Evolutionary conservation across 2,329 filamentous ascomycete species (phyloP).

Genomic region (Ophidiomyces ophidiicola): DNA sequence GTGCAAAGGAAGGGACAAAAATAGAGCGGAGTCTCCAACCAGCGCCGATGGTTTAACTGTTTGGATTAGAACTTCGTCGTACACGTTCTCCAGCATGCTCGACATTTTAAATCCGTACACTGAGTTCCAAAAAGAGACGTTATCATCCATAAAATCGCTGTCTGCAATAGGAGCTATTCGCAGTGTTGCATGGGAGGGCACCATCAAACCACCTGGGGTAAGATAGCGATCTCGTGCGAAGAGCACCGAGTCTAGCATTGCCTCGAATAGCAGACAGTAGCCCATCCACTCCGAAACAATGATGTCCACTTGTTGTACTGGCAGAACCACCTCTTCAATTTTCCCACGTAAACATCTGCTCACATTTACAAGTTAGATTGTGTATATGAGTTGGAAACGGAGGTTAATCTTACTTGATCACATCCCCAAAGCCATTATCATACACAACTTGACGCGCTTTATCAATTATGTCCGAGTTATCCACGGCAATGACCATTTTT

Average conservation of each 20-base stretch:
- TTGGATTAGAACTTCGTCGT: constrained; percentile 69
- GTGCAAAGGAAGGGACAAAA: constrained; percentile 67
- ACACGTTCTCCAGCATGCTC: constrained; percentile 71
- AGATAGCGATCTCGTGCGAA: constrained; percentile 82
- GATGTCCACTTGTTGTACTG: constrained; percentile 73
- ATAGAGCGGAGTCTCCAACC: constrained; percentile 46
- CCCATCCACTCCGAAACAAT: constrained; percentile 99
- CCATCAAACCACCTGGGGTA: constrained; percentile 64
- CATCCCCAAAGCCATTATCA: constrained; percentile 60
- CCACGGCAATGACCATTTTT: constrained; percentile 74
- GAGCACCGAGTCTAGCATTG: constrained; percentile 88
- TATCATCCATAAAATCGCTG: constrained; percentile 62
- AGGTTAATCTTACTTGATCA: constrained; percentile 49
- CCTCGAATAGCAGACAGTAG: constrained; percentile 84
- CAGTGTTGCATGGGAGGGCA: constrained; percentile 73
- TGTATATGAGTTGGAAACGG: background rate
- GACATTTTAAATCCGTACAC: constrained; percentile 94
- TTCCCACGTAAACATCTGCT: constrained; percentile 62
- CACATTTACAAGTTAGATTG: constrained; percentile 8
- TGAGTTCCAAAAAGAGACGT: constrained; percentile 75
- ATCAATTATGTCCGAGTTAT: constrained; percentile 81
- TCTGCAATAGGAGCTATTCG: constrained; percentile 72
- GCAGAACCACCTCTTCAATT: constrained; percentile 73
- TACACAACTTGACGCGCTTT: constrained; percentile 77
- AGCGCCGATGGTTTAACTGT: constrained; percentile 49